Evolutionary conservation across 345 rosid species (phyloP).

Genomic region (Eucalyptus urophylla): DNA sequence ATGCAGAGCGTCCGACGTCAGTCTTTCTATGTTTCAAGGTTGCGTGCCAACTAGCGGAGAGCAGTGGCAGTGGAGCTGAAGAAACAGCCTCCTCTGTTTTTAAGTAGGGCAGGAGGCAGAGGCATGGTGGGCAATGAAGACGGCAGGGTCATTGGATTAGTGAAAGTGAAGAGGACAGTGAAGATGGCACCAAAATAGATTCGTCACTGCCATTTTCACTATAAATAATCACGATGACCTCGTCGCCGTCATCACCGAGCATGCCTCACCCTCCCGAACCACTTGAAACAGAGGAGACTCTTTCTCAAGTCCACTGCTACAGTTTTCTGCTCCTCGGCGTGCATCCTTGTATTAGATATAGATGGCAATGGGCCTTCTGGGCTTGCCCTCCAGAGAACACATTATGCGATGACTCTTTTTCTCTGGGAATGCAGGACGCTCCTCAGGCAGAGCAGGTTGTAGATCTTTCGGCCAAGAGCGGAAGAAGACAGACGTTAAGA

Average conservation of each 20-base stretch:
- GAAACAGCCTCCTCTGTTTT: neutral
- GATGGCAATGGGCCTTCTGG: no score
- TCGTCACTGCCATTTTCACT: fast-evolving
- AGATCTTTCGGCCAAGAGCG: no score
- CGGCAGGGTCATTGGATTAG: fast-evolving
- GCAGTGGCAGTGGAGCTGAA: neutral
- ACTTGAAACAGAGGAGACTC: no score
- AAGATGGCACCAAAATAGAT: neutral
- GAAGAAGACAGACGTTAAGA: no score
- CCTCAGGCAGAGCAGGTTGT: no score
- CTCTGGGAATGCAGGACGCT: no score
- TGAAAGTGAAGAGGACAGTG: neutral
- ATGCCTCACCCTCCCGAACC: fast-evolving
- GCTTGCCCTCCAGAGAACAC: no score
- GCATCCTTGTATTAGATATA: no score
- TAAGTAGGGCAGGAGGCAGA: neutral
- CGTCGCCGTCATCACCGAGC: fast-evolving
- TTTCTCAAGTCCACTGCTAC: no score
- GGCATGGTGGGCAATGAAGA: neutral
- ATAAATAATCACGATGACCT: neutral
- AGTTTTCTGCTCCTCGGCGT: no score
- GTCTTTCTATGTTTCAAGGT: neutral
- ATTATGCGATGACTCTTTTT: no score
- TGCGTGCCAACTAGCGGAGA: neutral
- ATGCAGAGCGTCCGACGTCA: fast-evolving